Base-by-base conservation (phyloP, 148 eudicot genomes). In the Rhododendron mucronatum region DNA sequence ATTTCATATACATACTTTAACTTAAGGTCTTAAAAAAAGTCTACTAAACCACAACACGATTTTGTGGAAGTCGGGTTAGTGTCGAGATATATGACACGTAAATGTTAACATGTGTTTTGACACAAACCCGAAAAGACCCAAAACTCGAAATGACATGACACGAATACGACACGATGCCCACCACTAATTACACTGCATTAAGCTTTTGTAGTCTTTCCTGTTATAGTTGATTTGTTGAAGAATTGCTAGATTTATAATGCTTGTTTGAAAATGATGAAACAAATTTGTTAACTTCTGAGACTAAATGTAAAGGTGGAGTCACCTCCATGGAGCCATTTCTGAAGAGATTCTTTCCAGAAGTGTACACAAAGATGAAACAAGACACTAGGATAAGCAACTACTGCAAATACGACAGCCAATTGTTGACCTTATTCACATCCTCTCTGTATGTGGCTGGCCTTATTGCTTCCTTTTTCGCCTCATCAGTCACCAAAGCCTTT, bases 361-460 rank as follows among this genome's bases (percentile, higher is more conserved):
- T 82, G 50, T 59, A 82, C 26, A 59, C 48, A 0, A 82, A 82
- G 84, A 59, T 82, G 84, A 28, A 82, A 61, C 74, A 82, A 35
- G 71, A 82, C 84, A 57, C 71, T 26, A 37, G 23, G 73, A 82
- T 82, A 6, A 82, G 84, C 73, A 82, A 82, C 30, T 82, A 82
- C 84, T 82, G 84, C 35, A 82, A 82, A 82, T 82, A 57, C 3
- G 73, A 82, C 73, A 82, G 84, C 84, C 84, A 82, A 23, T 2
- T 82, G 73, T 50, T 82, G 50, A 82, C 84, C 5, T 35, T 41
- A 82, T 82, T 82, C 73, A 82, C 73, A 9, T 82, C 90, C 39
- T 90, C 91, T 83, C 80, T 86, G 20, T 90, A 86, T 73, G 59
- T 90, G 33, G 86, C 91, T 76, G 89, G 91, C 78, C 87, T 90